Evolutionary conservation across 352 stramenopile genomes (phyloP).

Genomic region (Phytophthora constricta): DNA sequence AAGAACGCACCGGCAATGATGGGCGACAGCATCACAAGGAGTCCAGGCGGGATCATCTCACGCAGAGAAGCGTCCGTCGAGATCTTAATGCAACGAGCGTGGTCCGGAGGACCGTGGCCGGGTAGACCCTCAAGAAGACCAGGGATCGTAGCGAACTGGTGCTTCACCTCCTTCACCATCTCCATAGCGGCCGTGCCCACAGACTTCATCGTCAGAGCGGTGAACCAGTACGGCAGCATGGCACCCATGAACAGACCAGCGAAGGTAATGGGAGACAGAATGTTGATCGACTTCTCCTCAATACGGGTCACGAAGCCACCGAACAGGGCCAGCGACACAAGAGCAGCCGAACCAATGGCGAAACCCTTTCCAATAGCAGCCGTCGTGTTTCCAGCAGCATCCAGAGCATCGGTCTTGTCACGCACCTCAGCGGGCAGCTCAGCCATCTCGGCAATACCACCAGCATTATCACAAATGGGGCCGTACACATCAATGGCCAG

Average conservation of each 20-base stretch:
- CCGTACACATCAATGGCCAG: constrained; percentile 99
- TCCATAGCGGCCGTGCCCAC: constrained; percentile 98
- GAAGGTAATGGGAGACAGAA: constrained; percentile 98
- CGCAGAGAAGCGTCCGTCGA: constrained; percentile 98
- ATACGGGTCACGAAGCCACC: constrained; percentile 98
- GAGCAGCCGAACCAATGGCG: constrained; percentile 98
- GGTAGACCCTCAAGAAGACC: constrained; percentile 95
- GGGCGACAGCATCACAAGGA: constrained; percentile 98
- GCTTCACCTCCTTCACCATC: constrained; percentile 99
- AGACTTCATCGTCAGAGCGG: constrained; percentile 99
- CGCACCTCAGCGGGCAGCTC: constrained; percentile 96
- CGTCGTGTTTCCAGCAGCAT: constrained; percentile 99
- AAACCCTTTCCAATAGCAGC: constrained; percentile 99
- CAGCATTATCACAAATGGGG: constrained; percentile 99
- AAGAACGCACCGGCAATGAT: constrained; percentile 98
- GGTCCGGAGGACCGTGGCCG: constrained; percentile 85
- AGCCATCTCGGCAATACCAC: constrained; percentile 99
- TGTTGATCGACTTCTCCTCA: constrained; percentile 96
- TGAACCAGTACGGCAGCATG: constrained; percentile 99
- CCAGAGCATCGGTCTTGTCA: constrained; percentile 99
- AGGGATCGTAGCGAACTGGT: constrained; percentile 99
- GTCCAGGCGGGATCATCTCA: constrained; percentile 99
- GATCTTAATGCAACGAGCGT: constrained; percentile 98
- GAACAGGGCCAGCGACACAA: constrained; percentile 99
- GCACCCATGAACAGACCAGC: constrained; percentile 98